A percentile compares a stretch with the other conserved stretches of the same genome.
These are phyloP conservation scores for Metarhizium guizhouense DNA, from an alignment of 2,329 filamentous ascomycete species.

Conservation along the genomic window DNA sequence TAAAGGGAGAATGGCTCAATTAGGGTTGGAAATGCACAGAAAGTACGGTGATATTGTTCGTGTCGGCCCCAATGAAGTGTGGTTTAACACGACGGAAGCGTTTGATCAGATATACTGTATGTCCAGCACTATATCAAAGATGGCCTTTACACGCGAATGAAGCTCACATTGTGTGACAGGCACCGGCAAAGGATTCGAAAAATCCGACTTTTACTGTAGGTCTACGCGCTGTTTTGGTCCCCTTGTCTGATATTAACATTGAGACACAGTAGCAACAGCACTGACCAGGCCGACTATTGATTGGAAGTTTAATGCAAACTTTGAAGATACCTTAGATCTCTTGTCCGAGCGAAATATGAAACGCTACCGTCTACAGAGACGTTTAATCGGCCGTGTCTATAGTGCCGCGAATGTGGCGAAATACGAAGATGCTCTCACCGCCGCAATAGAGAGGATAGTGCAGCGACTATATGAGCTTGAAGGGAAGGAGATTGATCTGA, in stretches of 20 bases:
- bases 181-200: constrained; percentile 37
- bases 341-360: constrained; percentile 37
- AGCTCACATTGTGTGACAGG: constrained; percentile 20
- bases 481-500: constrained; percentile 35
- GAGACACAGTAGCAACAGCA: constrained; percentile 28
- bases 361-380: constrained; percentile 39
- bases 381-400: constrained; percentile 40
- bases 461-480: constrained; percentile 25
- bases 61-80: constrained; percentile 44
- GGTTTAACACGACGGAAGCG: constrained; percentile 39
- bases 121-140: constrained; percentile 5
- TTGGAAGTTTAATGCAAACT: constrained; percentile 25
- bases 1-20: constrained; percentile 29
- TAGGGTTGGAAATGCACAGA: constrained; percentile 35
- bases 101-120: constrained; percentile 39
- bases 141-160: not conserved
- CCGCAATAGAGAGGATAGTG: constrained; percentile 27
- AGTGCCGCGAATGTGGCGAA: constrained; percentile 31
- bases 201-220: constrained; percentile 44
- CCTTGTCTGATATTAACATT: not conserved
- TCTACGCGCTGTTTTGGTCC: not conserved
- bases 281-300: constrained; percentile 18
- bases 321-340: constrained; percentile 38
- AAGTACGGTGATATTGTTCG: constrained; percentile 42
- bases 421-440: constrained; percentile 32